A percentile compares a stretch with the other conserved stretches of the same genome.
Evolutionary conservation across 129 eudicot genomes (phyloP).

Genomic region (Pulicaria dysenterica): DNA sequence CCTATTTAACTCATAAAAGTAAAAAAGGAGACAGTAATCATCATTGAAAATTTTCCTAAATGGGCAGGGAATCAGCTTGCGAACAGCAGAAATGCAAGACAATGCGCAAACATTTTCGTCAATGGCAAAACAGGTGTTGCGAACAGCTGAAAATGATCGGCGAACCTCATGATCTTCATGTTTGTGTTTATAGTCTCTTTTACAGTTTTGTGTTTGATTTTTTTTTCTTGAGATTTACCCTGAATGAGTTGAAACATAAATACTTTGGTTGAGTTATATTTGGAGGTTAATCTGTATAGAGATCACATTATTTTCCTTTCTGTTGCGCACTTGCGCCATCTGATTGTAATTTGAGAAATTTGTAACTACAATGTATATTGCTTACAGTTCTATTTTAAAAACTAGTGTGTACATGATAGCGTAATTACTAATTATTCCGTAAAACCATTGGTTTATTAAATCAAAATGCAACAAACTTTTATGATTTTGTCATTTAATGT

Average conservation of each 20-base stretch:
- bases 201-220: not conserved
- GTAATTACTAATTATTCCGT: too few relatives aligned
- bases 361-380: too few relatives aligned
- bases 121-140: slow-evolving; percentile 73
- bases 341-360: too few relatives aligned
- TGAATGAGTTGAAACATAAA: not conserved
- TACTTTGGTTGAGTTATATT: not conserved
- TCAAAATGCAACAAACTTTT: too few relatives aligned
- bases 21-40: too few relatives aligned
- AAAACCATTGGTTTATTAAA: too few relatives aligned
- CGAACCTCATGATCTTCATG: slow-evolving; percentile 36
- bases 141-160: slow-evolving; percentile 55
- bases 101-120: slow-evolving; percentile 72
- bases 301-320: slow-evolving; percentile 26
- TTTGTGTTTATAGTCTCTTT: not conserved
- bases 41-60: too few relatives aligned
- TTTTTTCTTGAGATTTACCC: not conserved
- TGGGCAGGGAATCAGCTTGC: slow-evolving; percentile 72
- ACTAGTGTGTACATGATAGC: too few relatives aligned
- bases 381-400: too few relatives aligned
- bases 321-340: not conserved
- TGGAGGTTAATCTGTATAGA: slow-evolving; percentile 32
- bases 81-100: slow-evolving; percentile 83
- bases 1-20: too few relatives aligned
- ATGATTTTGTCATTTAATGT: too few relatives aligned